These are phyloP conservation scores for Wickerhamomyces sp. DNA, from an alignment of 1,139 yeast genomes.

Conservation along the genomic window DNA sequence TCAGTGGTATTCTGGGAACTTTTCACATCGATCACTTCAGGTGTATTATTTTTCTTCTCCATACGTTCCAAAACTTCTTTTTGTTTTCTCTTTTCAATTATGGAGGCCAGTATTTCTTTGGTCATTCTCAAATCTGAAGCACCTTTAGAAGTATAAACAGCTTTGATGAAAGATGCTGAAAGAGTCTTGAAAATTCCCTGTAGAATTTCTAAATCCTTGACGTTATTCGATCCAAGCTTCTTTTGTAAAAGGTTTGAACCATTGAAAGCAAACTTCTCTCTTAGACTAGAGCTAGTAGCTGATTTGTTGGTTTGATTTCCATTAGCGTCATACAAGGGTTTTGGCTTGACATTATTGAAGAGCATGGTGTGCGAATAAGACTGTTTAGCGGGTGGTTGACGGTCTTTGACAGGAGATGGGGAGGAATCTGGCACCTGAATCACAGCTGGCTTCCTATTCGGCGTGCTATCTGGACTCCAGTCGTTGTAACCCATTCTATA, in stretches of 20 bases:
- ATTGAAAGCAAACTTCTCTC: constrained; percentile 30
- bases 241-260: constrained; percentile 20
- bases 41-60: not conserved
- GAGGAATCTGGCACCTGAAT: constrained; percentile 46
- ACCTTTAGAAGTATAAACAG: constrained; percentile 56
- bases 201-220: constrained; percentile 40
- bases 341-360: constrained; percentile 13
- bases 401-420: constrained; percentile 21
- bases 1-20: not conserved
- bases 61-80: constrained; percentile 7
- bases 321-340: constrained; percentile 5
- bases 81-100: constrained; percentile 23
- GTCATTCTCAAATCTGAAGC: constrained; percentile 49
- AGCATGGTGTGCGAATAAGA: constrained; percentile 10
- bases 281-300: constrained; percentile 17
- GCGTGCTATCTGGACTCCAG: constrained; percentile 1
- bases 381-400: not conserved
- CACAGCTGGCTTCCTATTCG: not conserved
- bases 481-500: not conserved
- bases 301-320: constrained; percentile 4
- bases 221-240: constrained; percentile 2
- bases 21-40: not conserved
- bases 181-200: constrained; percentile 43
- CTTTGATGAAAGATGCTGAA: constrained; percentile 47
- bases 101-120: constrained; percentile 40